Base-by-base conservation (phyloP, 768 basidiomycete genomes). In the Trametes meyenii region DNA sequence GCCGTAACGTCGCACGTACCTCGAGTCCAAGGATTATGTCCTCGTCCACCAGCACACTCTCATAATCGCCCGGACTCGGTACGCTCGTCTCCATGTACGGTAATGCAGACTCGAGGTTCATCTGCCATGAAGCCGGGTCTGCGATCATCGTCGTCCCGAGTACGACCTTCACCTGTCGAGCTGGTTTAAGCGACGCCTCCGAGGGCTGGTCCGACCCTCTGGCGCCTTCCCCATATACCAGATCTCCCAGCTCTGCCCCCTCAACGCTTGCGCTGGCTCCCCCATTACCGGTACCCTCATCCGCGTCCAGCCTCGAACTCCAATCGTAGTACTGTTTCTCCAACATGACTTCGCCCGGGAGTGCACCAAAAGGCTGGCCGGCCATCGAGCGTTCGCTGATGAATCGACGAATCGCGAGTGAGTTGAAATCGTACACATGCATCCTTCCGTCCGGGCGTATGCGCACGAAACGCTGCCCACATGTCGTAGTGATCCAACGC, bases 401-500 rank as follows among this genome's bases (percentile, higher is more conserved):
- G 23, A 33, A 58, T 2, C 66, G 59, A 16, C 51, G 46, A 29
- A 67, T 57, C 3, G 63, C 50, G 24, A 60, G 51, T 29, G 43
- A 50, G 61, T 69, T 71, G 50, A 72, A 72, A 62, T 73, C 72
- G 48, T 55, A 60, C 36, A 71, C 65, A 24, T 26, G 39, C 42
- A 64, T 11, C 6, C 61, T 57, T 13, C 60, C 58, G 49, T 60
- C 54, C 8, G 48, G 16, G n/a, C 51, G 59, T 24, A 55, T 44
- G 51, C 59, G 64, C 55, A 72, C 67, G 40, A 63, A 66, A 24
- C 73, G 69, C 55, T 74, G 72, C 11, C 73, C 73, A 23, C 69
- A 70, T 3, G 71, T 72, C 29, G 71, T 71, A 48, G 73, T 73
- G 56, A 74, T 73, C 73, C 73, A 74, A 11, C 69, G 68, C 43